Conservation (phyloP, 2,329 filamentous ascomycete species). For the Calonectria montana region DNA sequence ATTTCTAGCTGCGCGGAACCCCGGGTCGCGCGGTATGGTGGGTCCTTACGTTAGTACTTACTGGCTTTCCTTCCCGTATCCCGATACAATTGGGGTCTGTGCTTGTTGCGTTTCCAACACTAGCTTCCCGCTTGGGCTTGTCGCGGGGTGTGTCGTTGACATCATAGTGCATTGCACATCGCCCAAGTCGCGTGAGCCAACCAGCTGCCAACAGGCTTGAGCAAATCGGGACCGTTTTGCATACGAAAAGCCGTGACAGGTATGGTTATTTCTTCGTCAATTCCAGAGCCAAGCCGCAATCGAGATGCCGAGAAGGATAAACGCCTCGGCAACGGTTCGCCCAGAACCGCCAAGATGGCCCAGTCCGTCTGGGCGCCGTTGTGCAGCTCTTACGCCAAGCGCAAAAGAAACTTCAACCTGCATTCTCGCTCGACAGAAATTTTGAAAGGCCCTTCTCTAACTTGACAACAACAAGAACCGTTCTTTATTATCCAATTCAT, state of each 20-base stretch:
- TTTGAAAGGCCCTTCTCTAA: neutral
- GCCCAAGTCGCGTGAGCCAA: constrained; percentile 1
- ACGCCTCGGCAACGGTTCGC: neutral
- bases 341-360: neutral
- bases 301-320: neutral
- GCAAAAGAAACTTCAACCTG: neutral
- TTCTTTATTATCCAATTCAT: neutral
- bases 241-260: neutral
- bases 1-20: too few species aligned
- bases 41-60: too few species aligned
- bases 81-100: neutral
- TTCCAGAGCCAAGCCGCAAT: constrained; percentile 4
- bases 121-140: neutral
- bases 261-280: neutral
- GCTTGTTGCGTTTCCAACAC: neutral
- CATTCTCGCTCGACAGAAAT: neutral
- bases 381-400: neutral
- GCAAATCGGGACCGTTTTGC: neutral
- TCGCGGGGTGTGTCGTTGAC: constrained; percentile 7
- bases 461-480: neutral
- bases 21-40: too few species aligned
- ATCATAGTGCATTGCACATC: constrained; percentile 20
- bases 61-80: neutral
- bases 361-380: neutral
- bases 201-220: neutral